These are phyloP conservation scores for Pyrenophora graminea DNA, from an alignment of 2,329 filamentous ascomycete genomes.

Conservation along the genomic window DNA sequence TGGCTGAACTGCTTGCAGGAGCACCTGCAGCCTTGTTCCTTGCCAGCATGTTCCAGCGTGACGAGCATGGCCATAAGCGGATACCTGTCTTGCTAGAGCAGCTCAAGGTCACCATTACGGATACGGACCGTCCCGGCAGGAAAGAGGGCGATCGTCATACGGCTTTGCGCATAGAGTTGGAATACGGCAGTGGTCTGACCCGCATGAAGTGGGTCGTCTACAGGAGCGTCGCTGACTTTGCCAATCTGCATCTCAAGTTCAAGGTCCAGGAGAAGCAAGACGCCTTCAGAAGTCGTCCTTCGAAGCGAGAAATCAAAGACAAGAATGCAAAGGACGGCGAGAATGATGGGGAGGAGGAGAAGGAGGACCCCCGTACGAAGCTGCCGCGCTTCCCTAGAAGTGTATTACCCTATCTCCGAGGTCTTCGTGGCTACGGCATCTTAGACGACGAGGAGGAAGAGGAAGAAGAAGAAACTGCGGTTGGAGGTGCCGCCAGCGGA, in stretches of 20 bases:
- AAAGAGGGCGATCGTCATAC: constrained; percentile 67
- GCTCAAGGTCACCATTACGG: constrained; percentile 82
- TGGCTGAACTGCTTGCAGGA: constrained; percentile 91
- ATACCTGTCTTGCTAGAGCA: constrained; percentile 96
- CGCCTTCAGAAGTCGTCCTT: constrained; percentile 70
- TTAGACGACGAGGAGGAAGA: constrained; percentile 73
- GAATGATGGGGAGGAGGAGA: constrained; percentile 49
- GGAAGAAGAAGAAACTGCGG: constrained; percentile 65
- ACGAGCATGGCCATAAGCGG: constrained; percentile 92
- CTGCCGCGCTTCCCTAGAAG: constrained; percentile 89
- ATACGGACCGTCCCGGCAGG: constrained; percentile 62
- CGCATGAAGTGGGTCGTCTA: constrained; percentile 96
- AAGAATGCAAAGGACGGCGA: constrained; percentile 26
- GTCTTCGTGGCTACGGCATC: constrained; percentile 68
- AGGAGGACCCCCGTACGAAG: constrained; percentile 68
- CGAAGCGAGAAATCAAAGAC: constrained; percentile 21
- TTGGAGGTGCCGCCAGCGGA: constrained; percentile 57
- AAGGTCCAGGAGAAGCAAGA: constrained; percentile 84
- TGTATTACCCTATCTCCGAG: constrained; percentile 86
- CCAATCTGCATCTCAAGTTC: constrained; percentile 92
- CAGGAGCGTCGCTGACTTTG: constrained; percentile 84
- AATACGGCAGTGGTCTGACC: constrained; percentile 93
- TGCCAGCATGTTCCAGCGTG: constrained; percentile 96
- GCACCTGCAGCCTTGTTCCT: constrained; percentile 92
- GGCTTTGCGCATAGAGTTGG: constrained; percentile 87